Evolutionary conservation across 2,329 filamentous ascomycete genomes (phyloP).

Genomic region (Penicillium hordei): DNA sequence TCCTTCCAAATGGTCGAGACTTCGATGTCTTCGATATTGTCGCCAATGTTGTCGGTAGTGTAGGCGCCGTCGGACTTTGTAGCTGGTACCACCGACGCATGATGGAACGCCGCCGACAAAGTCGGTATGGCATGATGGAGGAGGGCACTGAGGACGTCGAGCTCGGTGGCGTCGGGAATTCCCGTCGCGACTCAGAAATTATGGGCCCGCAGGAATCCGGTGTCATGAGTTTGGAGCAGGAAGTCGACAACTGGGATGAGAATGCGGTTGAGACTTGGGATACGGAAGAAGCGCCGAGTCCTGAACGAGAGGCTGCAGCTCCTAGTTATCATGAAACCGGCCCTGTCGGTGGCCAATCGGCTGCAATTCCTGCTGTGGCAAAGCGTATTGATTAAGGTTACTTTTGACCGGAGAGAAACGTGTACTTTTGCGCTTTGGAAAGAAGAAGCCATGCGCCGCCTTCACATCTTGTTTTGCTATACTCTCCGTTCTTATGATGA

Average conservation of each 20-base stretch:
- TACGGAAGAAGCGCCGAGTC: constrained; percentile 51
- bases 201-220: constrained; percentile 63
- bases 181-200: constrained; percentile 36
- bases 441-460: neutral
- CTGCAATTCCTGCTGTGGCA: constrained; percentile 24
- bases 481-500: constrained; percentile 13
- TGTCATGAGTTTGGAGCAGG: constrained; percentile 69
- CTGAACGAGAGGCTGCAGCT: constrained; percentile 22
- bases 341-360: constrained; percentile 16
- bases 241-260: constrained; percentile 93
- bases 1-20: constrained; percentile 70
- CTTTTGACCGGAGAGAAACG: neutral
- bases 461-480: neutral
- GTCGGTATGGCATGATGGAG: constrained; percentile 69
- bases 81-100: constrained; percentile 94
- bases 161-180: constrained; percentile 59
- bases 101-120: constrained; percentile 78
- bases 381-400: constrained; percentile 36
- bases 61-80: constrained; percentile 69
- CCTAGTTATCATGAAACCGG: constrained; percentile 22
- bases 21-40: constrained; percentile 83
- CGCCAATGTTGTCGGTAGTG: constrained; percentile 80
- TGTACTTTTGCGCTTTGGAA: neutral
- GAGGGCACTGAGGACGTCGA: constrained; percentile 64
- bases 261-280: constrained; percentile 70